Base-by-base conservation (phyloP, 371 early-diverging fungal genomes). In the Rhizopus stolonifer region DNA sequence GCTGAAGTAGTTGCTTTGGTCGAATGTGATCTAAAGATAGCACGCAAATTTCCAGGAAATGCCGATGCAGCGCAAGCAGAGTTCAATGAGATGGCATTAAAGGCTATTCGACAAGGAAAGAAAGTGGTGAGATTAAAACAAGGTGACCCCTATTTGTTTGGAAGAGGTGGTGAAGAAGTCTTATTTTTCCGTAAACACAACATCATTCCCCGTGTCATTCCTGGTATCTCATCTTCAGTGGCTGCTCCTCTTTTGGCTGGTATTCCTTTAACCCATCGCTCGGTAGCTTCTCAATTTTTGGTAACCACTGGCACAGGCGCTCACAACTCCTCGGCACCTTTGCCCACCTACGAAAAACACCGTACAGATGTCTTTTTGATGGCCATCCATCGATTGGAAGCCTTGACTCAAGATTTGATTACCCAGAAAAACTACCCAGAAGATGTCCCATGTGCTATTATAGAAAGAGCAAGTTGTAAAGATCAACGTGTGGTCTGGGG, bases 141-240 rank as follows among this genome's bases (percentile, higher is more conserved):
- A 65, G 96, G 96, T 42, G 94, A 96, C 65, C 93, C 94, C 25
- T 95, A 89, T 69, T 76, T 96, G 17, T 94, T 93, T 72, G 95
- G 95, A 19, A 85, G 96, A 32, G 94, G 94, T 36, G 94, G 89
- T 14, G 96, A 96, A 65, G 96, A 96, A 55, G 77, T 88, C 7
- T 54, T 88, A 22, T 88, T 82, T 60, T 90, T 90, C 67, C 74
- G 85, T 29, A 64, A 75, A 13, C 75, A 84, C 55, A 87, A 85
- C 17, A 84, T 76, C 44, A 75, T 80, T 22, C 67, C 86, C 14
- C 77, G 75, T 4, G 84, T 92, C n/a, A 74, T 95, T 4, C 93
- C 95, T 4, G 95, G 95, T 15, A 73, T 95, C 7, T 89, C 91
- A 0, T 88, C 91, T 14, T 70, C 85, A 40, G 79, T 91, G 5